Base-by-base conservation (phyloP, 1,284 basidiomycete genomes). In the Pyrrhoderma lamaoense region DNA sequence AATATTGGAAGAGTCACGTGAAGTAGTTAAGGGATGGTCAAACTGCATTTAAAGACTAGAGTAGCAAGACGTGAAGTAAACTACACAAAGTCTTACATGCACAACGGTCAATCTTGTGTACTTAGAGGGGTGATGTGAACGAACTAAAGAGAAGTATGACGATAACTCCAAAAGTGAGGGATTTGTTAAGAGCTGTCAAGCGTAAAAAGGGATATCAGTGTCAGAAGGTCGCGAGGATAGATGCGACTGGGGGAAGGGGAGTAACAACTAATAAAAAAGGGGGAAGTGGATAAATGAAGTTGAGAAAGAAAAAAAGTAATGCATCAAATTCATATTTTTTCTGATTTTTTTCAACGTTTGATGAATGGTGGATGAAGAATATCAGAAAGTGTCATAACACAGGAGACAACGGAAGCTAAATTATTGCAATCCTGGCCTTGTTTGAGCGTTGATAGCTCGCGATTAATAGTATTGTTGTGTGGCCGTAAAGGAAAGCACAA, bases 261-360 rank as follows among this genome's bases (percentile, higher is more conserved):
- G 42, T 18, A 23, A 22, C 14, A 27, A 38, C 16, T 16, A 31
- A 14, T 16, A 23, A 8, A 37, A 46, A 27, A 23, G 36, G 11
- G 36, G 22, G 50, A n/a, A 23, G 19, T 13, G 39, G 36, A 2
- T 16, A 37, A 34, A 37, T 39, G 46, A 35, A 9, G 39, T 21
- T 42, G 31, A 49, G 25, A 43, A 42, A 42, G 14, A 37, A 53
- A 34, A 23, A 42, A 43, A 43, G 44, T 53, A 35, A 48, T 19
- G 42, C 23, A 34, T n/a, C 43, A 40, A 22, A 42, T 52, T 52
- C 37, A 43, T 46, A 7, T 47, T 37, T 47, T 54, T 54, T 51
- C 47, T 34, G 38, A 49, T 54, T 54, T 54, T 54, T 54, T 53
- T 49, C 31, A 45, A 43, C 48, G 27, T 54, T 54, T 54, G 36